A percentile compares a stretch with the other conserved stretches of the same genome.
Evolutionary conservation across 306 rosid genomes (phyloP).

Genomic region (Gillenia trifoliata): DNA sequence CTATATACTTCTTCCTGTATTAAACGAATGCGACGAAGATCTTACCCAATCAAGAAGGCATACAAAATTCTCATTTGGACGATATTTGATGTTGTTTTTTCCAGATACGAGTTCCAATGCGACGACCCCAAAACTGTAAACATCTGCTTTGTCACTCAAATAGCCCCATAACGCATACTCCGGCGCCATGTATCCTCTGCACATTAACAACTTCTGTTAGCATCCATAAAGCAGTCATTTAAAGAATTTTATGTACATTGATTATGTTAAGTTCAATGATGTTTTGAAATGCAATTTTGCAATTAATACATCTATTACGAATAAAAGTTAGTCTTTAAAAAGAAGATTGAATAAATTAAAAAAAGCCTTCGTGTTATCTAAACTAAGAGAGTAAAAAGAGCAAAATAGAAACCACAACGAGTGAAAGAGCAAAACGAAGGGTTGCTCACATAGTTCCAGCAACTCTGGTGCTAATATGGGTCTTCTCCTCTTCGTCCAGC

Average conservation of each 20-base stretch:
- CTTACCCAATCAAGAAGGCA: constrained; percentile 63
- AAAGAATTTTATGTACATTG: too few species aligned
- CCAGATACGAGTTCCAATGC: constrained; percentile 50
- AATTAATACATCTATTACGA: too few species aligned
- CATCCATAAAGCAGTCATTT: background rate
- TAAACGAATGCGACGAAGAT: background rate
- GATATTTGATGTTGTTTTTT: constrained; percentile 36
- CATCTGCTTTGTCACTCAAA: constrained; percentile 56
- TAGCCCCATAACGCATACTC: constrained; percentile 67
- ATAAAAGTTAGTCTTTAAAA: too few species aligned
- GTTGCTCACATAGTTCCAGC: constrained; percentile 59
- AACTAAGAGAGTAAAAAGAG: background rate
- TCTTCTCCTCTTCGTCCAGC: constrained; percentile 56
- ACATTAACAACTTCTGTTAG: constrained; percentile 9
- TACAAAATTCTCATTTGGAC: constrained; percentile 46
- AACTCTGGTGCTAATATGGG: constrained; percentile 53
- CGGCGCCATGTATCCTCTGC: constrained; percentile 67
- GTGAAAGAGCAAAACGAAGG: background rate
- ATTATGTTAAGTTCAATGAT: too few species aligned
- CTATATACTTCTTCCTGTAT: background rate
- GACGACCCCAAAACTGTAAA: constrained; percentile 58
- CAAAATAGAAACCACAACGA: background rate
- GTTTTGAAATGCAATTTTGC: too few species aligned
- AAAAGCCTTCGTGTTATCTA: background rate
- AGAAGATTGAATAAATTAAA: too few species aligned